phyloP scores from a whole-genome alignment of 2,329 filamentous ascomycete species.

The Trichoderma hamatum region DNA sequence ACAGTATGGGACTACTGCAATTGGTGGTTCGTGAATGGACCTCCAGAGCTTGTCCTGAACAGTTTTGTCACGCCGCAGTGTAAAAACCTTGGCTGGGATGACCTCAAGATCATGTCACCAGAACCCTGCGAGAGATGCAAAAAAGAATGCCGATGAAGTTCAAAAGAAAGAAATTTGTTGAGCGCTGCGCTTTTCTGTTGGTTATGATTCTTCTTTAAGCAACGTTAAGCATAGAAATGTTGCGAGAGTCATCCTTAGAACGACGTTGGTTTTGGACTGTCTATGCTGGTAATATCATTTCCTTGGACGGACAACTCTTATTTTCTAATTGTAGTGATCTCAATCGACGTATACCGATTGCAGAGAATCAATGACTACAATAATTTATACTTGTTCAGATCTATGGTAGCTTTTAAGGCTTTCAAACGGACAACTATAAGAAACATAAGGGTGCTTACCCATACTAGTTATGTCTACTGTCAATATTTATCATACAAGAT shows the following conservation, averaged over 20 bases:
- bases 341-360: too few species aligned
- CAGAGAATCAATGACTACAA: background rate
- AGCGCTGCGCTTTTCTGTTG: background rate
- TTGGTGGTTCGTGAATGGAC: constrained; percentile 35
- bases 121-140: constrained; percentile 30
- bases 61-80: constrained; percentile 35
- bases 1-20: constrained; percentile 35
- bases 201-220: background rate
- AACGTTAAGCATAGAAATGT: background rate
- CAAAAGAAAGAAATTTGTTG: too few species aligned
- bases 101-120: constrained; percentile 21
- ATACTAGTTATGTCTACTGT: too few species aligned
- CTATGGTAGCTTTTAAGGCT: background rate
- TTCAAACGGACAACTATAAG: too few species aligned
- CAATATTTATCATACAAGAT: too few species aligned
- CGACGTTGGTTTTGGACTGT: background rate
- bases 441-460: too few species aligned
- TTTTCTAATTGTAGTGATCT: background rate
- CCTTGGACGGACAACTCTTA: background rate
- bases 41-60: constrained; percentile 35
- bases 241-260: background rate
- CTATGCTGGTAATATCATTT: background rate
- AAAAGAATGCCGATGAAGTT: constrained; percentile 24
- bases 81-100: constrained; percentile 32
- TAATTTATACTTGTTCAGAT: background rate